Evolutionary conservation across 352 stramenopile genomes (phyloP).

Genomic region (Pseudoperonospora humuli): DNA sequence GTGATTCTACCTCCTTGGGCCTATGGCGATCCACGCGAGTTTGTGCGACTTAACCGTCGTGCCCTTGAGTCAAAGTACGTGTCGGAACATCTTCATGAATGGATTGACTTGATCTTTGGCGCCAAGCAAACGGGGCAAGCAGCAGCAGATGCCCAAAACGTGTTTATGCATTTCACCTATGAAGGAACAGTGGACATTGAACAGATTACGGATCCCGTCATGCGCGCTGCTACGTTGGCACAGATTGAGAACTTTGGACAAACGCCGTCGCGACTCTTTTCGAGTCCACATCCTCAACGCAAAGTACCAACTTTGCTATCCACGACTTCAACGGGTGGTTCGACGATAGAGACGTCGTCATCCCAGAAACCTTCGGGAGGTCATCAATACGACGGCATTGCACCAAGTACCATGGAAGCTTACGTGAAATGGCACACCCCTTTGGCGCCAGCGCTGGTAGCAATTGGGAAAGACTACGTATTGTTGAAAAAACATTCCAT

Average conservation of each 20-base stretch:
- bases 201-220: slow-evolving; percentile 76
- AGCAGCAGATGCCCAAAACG: slow-evolving; percentile 91
- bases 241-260: slow-evolving; percentile 91
- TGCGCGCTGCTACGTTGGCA: slow-evolving; percentile 85
- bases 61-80: slow-evolving; percentile 95
- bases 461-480: slow-evolving; percentile 73
- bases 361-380: slow-evolving; percentile 14
- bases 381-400: slow-evolving; percentile 49
- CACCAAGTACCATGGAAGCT: slow-evolving; percentile 50
- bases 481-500: slow-evolving; percentile 50
- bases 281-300: slow-evolving; percentile 49
- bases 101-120: slow-evolving; percentile 98
- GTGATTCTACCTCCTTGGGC: slow-evolving; percentile 93
- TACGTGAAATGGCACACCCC: slow-evolving; percentile 75
- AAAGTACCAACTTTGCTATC: slow-evolving; percentile 36
- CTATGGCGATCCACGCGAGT: slow-evolving; percentile 88
- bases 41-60: slow-evolving; percentile 91
- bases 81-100: slow-evolving; percentile 93
- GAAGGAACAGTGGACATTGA: slow-evolving; percentile 80
- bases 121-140: slow-evolving; percentile 90
- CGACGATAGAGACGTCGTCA: not conserved
- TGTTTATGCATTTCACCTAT: slow-evolving; percentile 85
- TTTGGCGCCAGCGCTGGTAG: slow-evolving; percentile 53
- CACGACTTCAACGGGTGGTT: not conserved
- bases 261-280: slow-evolving; percentile 75